Percentiles rank a stretch among this genome's conserved stretches.
Evolutionary conservation across 2,329 filamentous ascomycete species (phyloP).

Genomic region (Pestalotiopsis sp.): DNA sequence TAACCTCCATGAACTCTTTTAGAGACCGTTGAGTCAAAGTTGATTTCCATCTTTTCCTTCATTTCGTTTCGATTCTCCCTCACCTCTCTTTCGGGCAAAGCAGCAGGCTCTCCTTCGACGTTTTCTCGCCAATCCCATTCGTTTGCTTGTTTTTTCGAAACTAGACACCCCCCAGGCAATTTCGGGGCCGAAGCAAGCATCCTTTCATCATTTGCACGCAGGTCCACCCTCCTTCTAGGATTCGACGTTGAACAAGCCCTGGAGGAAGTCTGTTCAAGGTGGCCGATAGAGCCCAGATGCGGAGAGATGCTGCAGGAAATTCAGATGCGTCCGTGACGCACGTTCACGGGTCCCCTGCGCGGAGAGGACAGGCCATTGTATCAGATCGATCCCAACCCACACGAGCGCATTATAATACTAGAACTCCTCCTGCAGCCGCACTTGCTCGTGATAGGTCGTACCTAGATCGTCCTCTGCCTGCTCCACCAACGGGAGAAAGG

Average conservation of each 20-base stretch:
- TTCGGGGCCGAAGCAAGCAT: slow-evolving; percentile 14
- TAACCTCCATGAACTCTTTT: not conserved
- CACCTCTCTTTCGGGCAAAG: not conserved
- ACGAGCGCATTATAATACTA: slow-evolving; percentile 27
- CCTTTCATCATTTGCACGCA: slow-evolving; percentile 15
- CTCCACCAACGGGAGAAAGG: slow-evolving; percentile 22
- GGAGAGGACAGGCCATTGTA: slow-evolving; percentile 28
- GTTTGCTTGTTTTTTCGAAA: slow-evolving; percentile 21
- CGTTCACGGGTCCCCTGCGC: slow-evolving; percentile 29
- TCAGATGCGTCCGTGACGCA: slow-evolving; percentile 29
- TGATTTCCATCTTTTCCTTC: not conserved
- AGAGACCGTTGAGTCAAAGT: not conserved
- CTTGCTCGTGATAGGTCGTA: slow-evolving; percentile 24
- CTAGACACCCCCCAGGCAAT: slow-evolving; percentile 11
- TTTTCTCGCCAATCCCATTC: not conserved
- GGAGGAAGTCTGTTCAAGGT: slow-evolving; percentile 24
- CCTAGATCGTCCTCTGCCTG: slow-evolving; percentile 26
- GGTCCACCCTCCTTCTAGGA: slow-evolving; percentile 21
- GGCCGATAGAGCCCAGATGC: slow-evolving; percentile 26
- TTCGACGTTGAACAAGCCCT: slow-evolving; percentile 15
- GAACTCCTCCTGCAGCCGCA: slow-evolving; percentile 19
- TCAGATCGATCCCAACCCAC: slow-evolving; percentile 31
- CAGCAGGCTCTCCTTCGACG: not conserved
- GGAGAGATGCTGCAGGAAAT: slow-evolving; percentile 27
- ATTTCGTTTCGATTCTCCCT: not conserved